phyloP scores from a whole-genome alignment of 495 filamentous ascomycete genomes.

The Hypoxylon trugodes region DNA sequence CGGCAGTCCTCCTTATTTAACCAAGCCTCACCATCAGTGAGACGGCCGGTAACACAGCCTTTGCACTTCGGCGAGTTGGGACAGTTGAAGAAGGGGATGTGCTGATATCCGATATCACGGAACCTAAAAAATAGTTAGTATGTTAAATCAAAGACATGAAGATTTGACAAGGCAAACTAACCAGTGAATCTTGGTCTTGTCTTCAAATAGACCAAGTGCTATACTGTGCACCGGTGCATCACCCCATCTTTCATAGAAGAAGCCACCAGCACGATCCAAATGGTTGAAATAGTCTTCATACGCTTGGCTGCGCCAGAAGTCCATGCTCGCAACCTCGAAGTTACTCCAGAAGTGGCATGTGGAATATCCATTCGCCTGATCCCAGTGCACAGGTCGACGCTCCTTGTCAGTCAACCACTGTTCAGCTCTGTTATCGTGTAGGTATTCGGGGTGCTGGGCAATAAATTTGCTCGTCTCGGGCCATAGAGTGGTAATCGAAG shows the following conservation, averaged over 20 bases:
- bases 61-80: constrained; percentile 95
- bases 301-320: constrained; percentile 88
- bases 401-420: constrained; percentile 83
- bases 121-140: constrained; percentile 70
- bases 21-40: constrained; percentile 86
- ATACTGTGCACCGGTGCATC: constrained; percentile 98
- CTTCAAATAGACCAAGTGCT: constrained; percentile 92
- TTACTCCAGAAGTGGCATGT: constrained; percentile 99
- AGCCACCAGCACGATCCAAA: constrained; percentile 91
- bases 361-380: constrained; percentile 86
- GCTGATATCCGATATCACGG: constrained; percentile 98
- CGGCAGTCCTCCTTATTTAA: constrained; percentile 93
- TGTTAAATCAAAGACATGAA: constrained; percentile 12
- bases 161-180: constrained; percentile 60
- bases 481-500: constrained; percentile 90
- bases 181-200: constrained; percentile 93
- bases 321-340: constrained; percentile 96
- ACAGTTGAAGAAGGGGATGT: constrained; percentile 98
- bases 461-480: constrained; percentile 92
- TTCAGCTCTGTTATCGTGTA: constrained; percentile 85
- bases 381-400: constrained; percentile 80
- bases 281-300: constrained; percentile 98
- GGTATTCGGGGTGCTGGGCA: constrained; percentile 80
- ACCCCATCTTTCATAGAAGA: constrained; percentile 99
- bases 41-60: constrained; percentile 83